These are phyloP conservation scores for Pichia sp. DNA, from an alignment of 1,139 yeast species.

Conservation along the genomic window DNA sequence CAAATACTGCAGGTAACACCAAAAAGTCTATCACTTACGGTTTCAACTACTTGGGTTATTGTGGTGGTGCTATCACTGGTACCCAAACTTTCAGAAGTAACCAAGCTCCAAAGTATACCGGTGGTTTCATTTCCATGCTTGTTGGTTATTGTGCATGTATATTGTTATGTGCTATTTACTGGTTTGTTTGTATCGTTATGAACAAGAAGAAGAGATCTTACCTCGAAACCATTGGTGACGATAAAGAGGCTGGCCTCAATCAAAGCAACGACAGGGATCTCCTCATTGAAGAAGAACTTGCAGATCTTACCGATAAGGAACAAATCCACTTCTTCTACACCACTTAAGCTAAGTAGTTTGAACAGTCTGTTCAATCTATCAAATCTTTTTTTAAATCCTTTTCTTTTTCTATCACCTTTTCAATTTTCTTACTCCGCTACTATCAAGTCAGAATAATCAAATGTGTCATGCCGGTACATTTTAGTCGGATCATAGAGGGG, in stretches of 20 bases:
- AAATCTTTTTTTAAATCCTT: too few relatives aligned
- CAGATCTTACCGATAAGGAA: conserved; percentile 61
- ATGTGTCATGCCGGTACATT: too few relatives aligned
- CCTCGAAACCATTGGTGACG: background rate
- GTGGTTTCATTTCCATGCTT: conserved; percentile 29
- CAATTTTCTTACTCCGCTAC: too few relatives aligned
- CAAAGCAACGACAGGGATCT: conserved; percentile 22
- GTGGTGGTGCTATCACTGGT: conserved; percentile 62
- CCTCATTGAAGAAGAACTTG: conserved; percentile 34
- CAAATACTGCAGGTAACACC: conserved; percentile 50
- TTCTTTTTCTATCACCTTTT: too few relatives aligned
- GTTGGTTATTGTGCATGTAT: conserved; percentile 30
- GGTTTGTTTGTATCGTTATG: conserved; percentile 25
- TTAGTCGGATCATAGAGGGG: too few relatives aligned
- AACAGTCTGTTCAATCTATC: too few relatives aligned
- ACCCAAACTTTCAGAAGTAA: conserved; percentile 50
- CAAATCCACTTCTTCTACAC: conserved; percentile 6
- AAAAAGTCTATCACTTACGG: conserved; percentile 43
- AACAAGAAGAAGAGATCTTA: conserved; percentile 13
- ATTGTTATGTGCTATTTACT: conserved; percentile 24
- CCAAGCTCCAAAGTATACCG: conserved; percentile 17
- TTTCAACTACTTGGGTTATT: conserved; percentile 24
- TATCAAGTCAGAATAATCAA: too few relatives aligned
- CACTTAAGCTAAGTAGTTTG: too few relatives aligned
- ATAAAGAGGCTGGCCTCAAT: conserved; percentile 25